Conservation (phyloP, 768 basidiomycete genomes). For the Calocybe cyanea region DNA sequence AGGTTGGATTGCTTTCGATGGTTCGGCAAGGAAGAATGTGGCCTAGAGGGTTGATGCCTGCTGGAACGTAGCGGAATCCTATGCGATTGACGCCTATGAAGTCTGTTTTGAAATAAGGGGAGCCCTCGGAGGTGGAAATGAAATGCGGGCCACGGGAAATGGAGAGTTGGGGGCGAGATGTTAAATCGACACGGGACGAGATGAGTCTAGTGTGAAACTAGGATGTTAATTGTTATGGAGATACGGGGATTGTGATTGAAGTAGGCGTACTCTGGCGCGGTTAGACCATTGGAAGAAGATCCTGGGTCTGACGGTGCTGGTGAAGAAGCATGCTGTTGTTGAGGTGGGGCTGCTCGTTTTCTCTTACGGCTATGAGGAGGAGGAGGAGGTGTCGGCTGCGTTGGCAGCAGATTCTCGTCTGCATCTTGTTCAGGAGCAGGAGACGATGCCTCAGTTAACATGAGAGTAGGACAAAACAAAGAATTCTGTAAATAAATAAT, state of each 20-base stretch:
- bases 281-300: conserved; percentile 22
- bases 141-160: conserved; percentile 75
- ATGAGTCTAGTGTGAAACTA: conserved; percentile 39
- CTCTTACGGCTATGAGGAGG: conserved; percentile 45
- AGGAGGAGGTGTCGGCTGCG: conserved; percentile 10
- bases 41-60: conserved; percentile 63
- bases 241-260: no score
- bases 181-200: conserved; percentile 64
- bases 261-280: conserved; percentile 33
- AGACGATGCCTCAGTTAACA: conserved; percentile 31
- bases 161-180: conserved; percentile 63
- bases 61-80: conserved; percentile 77
- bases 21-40: conserved; percentile 64
- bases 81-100: conserved; percentile 69
- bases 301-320: conserved; percentile 57
- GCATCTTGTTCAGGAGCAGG: conserved; percentile 25
- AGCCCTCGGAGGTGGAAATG: conserved; percentile 47
- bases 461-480: no score
- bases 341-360: conserved; percentile 47
- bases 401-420: conserved; percentile 14
- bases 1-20: conserved; percentile 72
- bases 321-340: conserved; percentile 49
- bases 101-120: conserved; percentile 65
- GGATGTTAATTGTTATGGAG: neutral
- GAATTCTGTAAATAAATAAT: no score